phyloP scores from a whole-genome alignment of 1,284 basidiomycete species.

The Athelia sp. region DNA sequence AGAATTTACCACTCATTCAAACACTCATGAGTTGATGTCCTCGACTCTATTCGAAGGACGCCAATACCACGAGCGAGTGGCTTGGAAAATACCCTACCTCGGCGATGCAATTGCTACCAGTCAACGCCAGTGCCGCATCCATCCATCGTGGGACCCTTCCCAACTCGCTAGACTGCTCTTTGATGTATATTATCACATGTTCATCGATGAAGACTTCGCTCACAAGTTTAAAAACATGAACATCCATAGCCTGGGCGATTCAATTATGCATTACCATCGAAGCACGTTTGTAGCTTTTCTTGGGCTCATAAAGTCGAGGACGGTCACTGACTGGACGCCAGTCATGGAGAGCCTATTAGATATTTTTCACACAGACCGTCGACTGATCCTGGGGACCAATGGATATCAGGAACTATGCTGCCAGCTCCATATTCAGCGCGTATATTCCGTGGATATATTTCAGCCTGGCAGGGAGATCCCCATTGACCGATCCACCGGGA shows the following conservation, averaged over 20 bases:
- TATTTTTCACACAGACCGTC: conserved; percentile 16
- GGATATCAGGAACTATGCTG: conserved; percentile 30
- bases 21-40: conserved; percentile 35
- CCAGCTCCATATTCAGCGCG: conserved; percentile 26
- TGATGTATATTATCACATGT: conserved; percentile 43
- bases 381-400: conserved; percentile 23
- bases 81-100: conserved; percentile 34
- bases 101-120: conserved; percentile 17
- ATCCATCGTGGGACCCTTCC: conserved; percentile 20
- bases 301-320: conserved; percentile 26
- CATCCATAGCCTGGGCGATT: conserved; percentile 17
- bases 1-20: conserved; percentile 35
- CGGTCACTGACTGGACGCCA: conserved; percentile 19
- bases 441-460: conserved; percentile 19
- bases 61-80: conserved; percentile 35
- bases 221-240: conserved; percentile 12
- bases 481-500: conserved; percentile 9
- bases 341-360: conserved; percentile 25
- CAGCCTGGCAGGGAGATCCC: not conserved
- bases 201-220: conserved; percentile 30
- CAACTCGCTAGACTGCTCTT: conserved; percentile 39
- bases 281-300: conserved; percentile 39
- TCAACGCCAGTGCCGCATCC: not conserved
- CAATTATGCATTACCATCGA: conserved; percentile 36
- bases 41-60: not conserved